phyloP scores from a whole-genome alignment of 805 yeast genomes.

The Vanderwaltozyma tropicalis region DNA sequence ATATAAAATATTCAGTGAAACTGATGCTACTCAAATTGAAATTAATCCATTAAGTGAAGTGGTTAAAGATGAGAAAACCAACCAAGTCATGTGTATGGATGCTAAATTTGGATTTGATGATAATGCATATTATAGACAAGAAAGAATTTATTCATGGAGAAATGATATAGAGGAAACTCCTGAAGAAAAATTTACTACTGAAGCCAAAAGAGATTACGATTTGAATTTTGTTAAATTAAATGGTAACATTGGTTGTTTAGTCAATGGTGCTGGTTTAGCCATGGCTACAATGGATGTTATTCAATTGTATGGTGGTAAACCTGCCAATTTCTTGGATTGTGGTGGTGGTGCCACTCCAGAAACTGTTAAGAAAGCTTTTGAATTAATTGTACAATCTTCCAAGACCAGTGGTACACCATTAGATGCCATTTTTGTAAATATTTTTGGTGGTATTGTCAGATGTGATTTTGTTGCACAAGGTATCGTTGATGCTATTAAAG shows the following conservation, averaged over 20 bases:
- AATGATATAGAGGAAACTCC: constrained; percentile 97
- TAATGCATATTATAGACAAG: constrained; percentile 89
- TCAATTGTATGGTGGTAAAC: constrained; percentile 95
- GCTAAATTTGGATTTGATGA: constrained; percentile 98
- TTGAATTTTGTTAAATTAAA: constrained; percentile 94
- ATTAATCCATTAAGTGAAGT: constrained; percentile 97
- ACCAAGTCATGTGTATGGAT: constrained; percentile 93
- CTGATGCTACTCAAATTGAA: constrained; percentile 96
- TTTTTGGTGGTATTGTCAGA: constrained; percentile 98
- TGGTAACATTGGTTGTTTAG: constrained; percentile 97
- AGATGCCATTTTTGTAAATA: constrained; percentile 92
- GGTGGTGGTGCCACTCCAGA: constrained; percentile 99
- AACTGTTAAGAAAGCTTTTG: constrained; percentile 94
- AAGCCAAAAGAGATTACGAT: constrained; percentile 77
- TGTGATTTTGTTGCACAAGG: constrained; percentile 99
- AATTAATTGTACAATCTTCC: constrained; percentile 72
- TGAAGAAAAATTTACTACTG: constrained; percentile 56
- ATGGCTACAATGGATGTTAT: constrained; percentile 99
- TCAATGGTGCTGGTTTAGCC: constrained; percentile 99
- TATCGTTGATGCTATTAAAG: constrained; percentile 87
- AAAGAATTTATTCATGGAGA: constrained; percentile 93
- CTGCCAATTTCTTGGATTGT: constrained; percentile 98
- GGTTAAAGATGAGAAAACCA: constrained; percentile 45
- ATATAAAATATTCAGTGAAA: constrained; percentile 80
- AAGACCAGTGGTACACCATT: constrained; percentile 1